Conservation (phyloP, 148 eudicot genomes). For the Cornus controversa region DNA sequence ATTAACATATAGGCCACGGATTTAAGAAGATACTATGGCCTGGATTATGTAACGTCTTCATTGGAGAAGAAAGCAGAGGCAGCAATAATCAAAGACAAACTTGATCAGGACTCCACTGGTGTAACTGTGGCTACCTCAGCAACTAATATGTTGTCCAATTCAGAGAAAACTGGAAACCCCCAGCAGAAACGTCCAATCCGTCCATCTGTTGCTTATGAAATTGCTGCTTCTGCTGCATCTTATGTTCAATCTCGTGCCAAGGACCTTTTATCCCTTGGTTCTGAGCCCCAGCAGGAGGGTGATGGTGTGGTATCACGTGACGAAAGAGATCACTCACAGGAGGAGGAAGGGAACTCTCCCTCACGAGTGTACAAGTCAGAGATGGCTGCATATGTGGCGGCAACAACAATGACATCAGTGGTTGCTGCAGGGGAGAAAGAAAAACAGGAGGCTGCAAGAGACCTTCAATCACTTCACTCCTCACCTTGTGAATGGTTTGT, state of each 20-base stretch:
- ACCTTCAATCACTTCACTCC: slow-evolving; percentile 71
- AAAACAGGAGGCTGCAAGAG: slow-evolving; percentile 61
- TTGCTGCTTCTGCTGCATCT: slow-evolving; percentile 79
- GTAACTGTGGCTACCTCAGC: slow-evolving; percentile 14
- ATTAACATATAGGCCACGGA: slow-evolving; percentile 44
- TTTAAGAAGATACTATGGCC: slow-evolving; percentile 45
- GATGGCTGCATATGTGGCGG: slow-evolving; percentile 71
- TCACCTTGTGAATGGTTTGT: slow-evolving; percentile 92
- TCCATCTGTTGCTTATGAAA: slow-evolving; percentile 53
- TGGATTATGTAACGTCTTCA: slow-evolving; percentile 65
- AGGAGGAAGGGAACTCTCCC: slow-evolving; percentile 19
- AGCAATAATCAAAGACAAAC: slow-evolving; percentile 35
- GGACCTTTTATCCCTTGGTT: slow-evolving; percentile 19
- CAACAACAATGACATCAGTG: slow-evolving; percentile 84
- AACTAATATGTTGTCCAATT: background rate
- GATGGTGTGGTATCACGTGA: slow-evolving; percentile 6
- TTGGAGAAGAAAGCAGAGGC: slow-evolving; percentile 72
- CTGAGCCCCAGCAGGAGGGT: slow-evolving; percentile 13
- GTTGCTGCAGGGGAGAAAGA: slow-evolving; percentile 78
- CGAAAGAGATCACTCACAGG: background rate
- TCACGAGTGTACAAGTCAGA: slow-evolving; percentile 48
- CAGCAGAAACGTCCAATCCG: slow-evolving; percentile 22
- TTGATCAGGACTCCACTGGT: slow-evolving; percentile 36
- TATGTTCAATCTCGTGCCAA: slow-evolving; percentile 53
- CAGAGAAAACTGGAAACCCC: slow-evolving; percentile 1